Evolutionary conservation across 495 filamentous ascomycete genomes (phyloP).

Genomic region (Penicillium canescens): DNA sequence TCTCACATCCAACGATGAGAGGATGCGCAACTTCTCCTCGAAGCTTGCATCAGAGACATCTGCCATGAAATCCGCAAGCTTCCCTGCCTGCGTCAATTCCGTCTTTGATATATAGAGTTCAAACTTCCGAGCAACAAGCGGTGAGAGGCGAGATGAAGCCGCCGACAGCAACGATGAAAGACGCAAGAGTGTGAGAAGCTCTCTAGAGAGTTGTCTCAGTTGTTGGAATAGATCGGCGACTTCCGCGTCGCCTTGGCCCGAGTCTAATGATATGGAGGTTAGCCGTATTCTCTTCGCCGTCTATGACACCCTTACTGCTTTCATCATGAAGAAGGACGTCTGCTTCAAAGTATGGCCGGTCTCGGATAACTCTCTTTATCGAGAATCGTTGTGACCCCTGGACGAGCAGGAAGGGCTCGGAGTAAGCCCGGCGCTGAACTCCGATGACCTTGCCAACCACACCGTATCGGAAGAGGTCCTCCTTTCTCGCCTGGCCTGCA

Average conservation of each 20-base stretch:
- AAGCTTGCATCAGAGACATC: constrained; percentile 82
- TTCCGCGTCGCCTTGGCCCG: constrained; percentile 52
- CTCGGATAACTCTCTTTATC: constrained; percentile 70
- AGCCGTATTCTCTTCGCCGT: constrained; percentile 8
- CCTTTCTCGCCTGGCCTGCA: constrained; percentile 61
- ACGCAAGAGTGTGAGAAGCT: constrained; percentile 76
- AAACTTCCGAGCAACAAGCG: constrained; percentile 78
- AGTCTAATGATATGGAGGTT: constrained; percentile 21
- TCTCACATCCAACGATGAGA: constrained; percentile 73
- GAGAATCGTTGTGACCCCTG: constrained; percentile 80
- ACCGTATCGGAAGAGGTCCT: constrained; percentile 75
- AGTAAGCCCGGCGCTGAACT: constrained; percentile 75
- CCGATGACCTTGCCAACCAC: constrained; percentile 80
- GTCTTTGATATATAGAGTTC: constrained; percentile 83
- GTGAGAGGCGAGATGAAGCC: constrained; percentile 64
- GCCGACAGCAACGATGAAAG: constrained; percentile 74
- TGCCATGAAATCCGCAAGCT: constrained; percentile 94
- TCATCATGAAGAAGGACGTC: constrained; percentile 66
- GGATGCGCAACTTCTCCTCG: constrained; percentile 84
- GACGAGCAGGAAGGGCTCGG: constrained; percentile 78
- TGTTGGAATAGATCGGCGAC: constrained; percentile 71
- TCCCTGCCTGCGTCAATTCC: constrained; percentile 73
- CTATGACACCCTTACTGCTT: constrained; percentile 40
- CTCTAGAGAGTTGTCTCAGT: constrained; percentile 77
- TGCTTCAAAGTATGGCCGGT: constrained; percentile 84